Evolutionary conservation across 768 basidiomycete genomes (phyloP).

Genomic region (Sporobolomyces roseus): DNA sequence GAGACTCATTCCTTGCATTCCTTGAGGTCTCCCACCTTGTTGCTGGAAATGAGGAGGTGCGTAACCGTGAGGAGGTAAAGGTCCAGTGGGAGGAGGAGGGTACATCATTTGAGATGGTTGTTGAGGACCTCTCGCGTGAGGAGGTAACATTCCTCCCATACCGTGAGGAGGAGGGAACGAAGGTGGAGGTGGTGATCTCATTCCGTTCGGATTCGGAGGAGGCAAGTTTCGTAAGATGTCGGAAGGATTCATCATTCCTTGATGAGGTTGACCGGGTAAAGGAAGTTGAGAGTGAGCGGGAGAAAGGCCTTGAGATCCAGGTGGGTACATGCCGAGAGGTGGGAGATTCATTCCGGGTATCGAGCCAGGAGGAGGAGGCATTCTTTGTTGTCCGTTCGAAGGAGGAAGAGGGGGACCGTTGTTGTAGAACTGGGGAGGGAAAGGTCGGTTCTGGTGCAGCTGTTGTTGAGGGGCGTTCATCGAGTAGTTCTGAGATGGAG

Average conservation of each 20-base stretch:
- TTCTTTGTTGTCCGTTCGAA: neutral
- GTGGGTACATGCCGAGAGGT: constrained; percentile 1
- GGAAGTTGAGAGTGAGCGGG: neutral
- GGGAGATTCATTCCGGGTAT: neutral
- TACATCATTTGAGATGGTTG: constrained; percentile 2
- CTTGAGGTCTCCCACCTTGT: neutral
- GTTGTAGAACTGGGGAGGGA: constrained; percentile 16
- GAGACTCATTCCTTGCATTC: neutral
- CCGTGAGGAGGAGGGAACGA: neutral
- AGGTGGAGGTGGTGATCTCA: constrained; percentile 2
- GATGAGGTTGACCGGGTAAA: too few species aligned
- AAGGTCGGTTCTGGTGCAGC: neutral
- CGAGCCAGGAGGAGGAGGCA: neutral
- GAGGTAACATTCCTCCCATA: too few species aligned
- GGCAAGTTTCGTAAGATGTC: neutral
- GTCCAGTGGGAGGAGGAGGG: too few species aligned
- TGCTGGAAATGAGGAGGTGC: neutral
- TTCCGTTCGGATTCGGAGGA: neutral
- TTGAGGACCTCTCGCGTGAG: neutral
- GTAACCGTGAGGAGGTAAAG: constrained; percentile 2
- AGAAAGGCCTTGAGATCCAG: neutral
- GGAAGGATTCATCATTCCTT: constrained; percentile 5
- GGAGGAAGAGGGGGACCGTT: neutral
- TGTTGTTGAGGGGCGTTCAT: neutral
- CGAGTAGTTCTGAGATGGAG: neutral